Conservation (phyloP, 2,329 filamentous ascomycete species). For the Pseudogymnoascus sp. region DNA sequence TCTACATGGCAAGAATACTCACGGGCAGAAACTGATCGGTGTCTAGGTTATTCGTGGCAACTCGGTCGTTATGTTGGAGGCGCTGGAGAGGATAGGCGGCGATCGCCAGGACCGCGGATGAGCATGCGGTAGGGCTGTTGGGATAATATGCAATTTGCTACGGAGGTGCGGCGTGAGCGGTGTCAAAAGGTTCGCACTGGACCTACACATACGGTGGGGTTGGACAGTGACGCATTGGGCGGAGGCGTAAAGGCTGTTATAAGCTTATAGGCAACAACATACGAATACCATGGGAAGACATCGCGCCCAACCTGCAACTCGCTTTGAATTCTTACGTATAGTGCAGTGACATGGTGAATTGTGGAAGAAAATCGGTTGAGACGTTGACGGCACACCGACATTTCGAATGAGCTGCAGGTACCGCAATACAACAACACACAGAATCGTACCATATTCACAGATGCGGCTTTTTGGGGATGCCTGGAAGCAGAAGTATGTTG, state of each 20-base stretch:
- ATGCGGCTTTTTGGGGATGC: not conserved
- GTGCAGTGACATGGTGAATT: constrained; percentile 5
- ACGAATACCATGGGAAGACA: constrained; percentile 7
- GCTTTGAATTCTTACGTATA: not conserved
- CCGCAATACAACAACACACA: not conserved
- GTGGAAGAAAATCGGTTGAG: not conserved
- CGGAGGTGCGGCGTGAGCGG: constrained; percentile 6
- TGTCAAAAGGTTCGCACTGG: constrained; percentile 5
- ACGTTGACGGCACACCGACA: not conserved
- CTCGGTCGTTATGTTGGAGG: constrained; percentile 97
- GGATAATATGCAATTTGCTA: constrained; percentile 8
- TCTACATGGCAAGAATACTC: not conserved
- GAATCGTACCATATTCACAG: not conserved
- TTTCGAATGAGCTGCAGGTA: not conserved
- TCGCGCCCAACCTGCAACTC: not conserved
- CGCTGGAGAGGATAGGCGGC: constrained; percentile 60
- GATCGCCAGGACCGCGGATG: constrained; percentile 40
- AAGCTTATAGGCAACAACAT: constrained; percentile 4
- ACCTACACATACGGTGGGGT: constrained; percentile 8
- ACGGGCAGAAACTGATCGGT: constrained; percentile 22
- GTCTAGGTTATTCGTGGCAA: constrained; percentile 86
- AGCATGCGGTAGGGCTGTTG: not conserved
- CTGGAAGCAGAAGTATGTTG: not conserved
- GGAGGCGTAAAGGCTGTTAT: constrained; percentile 7
- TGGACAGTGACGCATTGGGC: constrained; percentile 8